Base-by-base conservation (phyloP, 2,329 filamentous ascomycete species). In the Ophiostoma sp. region DNA sequence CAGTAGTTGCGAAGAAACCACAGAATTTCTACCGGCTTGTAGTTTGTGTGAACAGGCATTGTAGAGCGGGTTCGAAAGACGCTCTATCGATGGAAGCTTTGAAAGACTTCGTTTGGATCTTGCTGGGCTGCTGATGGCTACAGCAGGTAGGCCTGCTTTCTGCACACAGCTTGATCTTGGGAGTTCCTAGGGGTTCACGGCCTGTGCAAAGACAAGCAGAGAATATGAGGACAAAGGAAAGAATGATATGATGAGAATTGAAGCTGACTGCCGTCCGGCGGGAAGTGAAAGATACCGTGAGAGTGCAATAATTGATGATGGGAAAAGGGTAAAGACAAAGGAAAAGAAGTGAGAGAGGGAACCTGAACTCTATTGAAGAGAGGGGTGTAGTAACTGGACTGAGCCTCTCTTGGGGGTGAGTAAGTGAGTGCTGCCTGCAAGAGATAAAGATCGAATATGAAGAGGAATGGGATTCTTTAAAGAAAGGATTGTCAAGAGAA, bases 1-100 rank as follows among this genome's bases (percentile, higher is more conserved):
- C 72, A 73, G 65, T 69, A 72, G 66, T 73, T 69, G 1, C 65
- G 63, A 18, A 72, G 27, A 42, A 73, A 73, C 72, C 72, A 73
- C 2, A 72, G 38, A 14, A 73, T 72, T 64, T 73, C 67, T 1
- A 63, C 7, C 3, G 69, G 65, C 6, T 70, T 65, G 67, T 73
- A 73, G 52, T 73, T 70, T 3, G 47, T 38, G 55, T 73, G 72
- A 16, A 72, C 69, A 14, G 16, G 16, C 72, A 72, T 73, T 7
- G 12, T 67, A 52, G 12, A 2, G 27, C 27, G 11, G 40, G 41
- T 41, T n/a, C 16, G 8, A 7, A 11, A 42, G 60, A 18, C 16
- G 14, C 6, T 18, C 16, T 8, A 14, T 63, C 1, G 16, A 7
- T 42, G 36, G n/a, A 38, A 27, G 18, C 5, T 18, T 49, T 18